Base-by-base conservation (phyloP, 257 asterid genomes). In the Gentiana straminea region DNA sequence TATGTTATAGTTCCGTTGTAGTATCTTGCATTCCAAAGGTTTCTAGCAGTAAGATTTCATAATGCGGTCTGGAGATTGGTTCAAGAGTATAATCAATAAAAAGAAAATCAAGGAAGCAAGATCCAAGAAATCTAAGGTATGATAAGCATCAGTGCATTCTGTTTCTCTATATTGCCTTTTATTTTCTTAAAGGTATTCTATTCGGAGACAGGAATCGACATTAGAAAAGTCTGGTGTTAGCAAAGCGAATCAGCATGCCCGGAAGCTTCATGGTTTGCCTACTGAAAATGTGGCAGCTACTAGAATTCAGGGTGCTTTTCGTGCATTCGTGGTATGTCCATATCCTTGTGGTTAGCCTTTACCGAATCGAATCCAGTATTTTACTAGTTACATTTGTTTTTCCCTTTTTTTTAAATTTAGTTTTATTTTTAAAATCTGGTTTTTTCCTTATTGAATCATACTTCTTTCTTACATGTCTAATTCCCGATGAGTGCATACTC, bases 1-100 rank as follows among this genome's bases (percentile, higher is more conserved):
- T 51, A 13, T 12, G 6, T 33, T 46, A 47, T 12, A 38, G 53
- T 55, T 58, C 50, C 24, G 36, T 4, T 39, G 46, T 33, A n/a
- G 12, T 33, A 36, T 54, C 41, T 4, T 41, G 38, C 8, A 33
- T 57, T 59, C 61, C 61, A 13, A 59, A 10, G n/a, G 35, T 33
- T 53, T 46, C 52, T 12, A 13, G 63, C 59, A 63, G 53, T 70
- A 62, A 73, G 74, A 64, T 59, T 53, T 67, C 52, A 53, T 59
- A 55, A 84, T 84, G 96, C 90, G 86, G 58, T 80, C 87, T 3
- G 83, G 86, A 52, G 79, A 75, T 66, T 88, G 96, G 94, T 71
- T 82, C 55, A 88, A 77, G 86, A 80, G 77, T 72, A 81, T 84
- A 59, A 75, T 82, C 64, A 74, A 71, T 73, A 73, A 77, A 74